A percentile compares a stretch with the other conserved stretches of the same genome.
Conservation (phyloP, 2,329 filamentous ascomycete genomes). For the Coniosporium tulheliwenetii region DNA sequence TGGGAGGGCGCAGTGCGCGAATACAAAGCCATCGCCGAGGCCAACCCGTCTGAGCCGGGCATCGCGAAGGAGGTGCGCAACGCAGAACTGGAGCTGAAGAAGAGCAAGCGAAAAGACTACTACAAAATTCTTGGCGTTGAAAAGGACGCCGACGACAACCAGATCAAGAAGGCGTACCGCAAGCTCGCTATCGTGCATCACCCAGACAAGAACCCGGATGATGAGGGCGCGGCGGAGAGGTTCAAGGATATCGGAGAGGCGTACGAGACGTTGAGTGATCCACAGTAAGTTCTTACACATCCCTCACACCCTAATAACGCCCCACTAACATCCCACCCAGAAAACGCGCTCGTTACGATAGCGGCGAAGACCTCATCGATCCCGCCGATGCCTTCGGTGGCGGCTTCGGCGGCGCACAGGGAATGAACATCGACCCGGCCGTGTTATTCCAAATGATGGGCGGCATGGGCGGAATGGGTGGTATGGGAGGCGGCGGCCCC, state of each 20-base stretch:
- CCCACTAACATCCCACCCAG: conserved; percentile 22
- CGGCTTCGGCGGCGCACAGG: conserved; percentile 30
- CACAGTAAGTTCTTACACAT: conserved; percentile 49
- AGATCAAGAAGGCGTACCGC: conserved; percentile 95
- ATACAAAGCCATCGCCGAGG: conserved; percentile 72
- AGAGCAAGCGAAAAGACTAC: conserved; percentile 93
- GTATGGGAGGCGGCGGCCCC: conserved; percentile 12
- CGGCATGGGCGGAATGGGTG: conserved; percentile 6
- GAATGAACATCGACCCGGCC: conserved; percentile 40
- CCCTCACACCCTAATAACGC: too few relatives aligned
- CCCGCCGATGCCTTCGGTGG: conserved; percentile 72
- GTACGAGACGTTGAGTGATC: conserved; percentile 87
- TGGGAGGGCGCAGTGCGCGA: conserved; percentile 89
- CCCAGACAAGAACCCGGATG: conserved; percentile 91
- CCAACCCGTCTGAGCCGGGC: conserved; percentile 64
- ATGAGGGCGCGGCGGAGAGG: conserved; percentile 67
- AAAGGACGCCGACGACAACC: conserved; percentile 68
- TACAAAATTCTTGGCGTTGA: conserved; percentile 89
- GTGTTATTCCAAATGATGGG: conserved; percentile 62
- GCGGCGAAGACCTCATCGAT: conserved; percentile 80
- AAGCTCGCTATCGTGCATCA: conserved; percentile 90
- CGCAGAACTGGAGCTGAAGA: conserved; percentile 92
- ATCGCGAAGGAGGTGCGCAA: conserved; percentile 75
- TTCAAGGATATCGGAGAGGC: conserved; percentile 98
- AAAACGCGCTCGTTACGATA: conserved; percentile 83